phyloP scores from a whole-genome alignment of 306 rosid genomes.

The Gillenia trifoliata region DNA sequence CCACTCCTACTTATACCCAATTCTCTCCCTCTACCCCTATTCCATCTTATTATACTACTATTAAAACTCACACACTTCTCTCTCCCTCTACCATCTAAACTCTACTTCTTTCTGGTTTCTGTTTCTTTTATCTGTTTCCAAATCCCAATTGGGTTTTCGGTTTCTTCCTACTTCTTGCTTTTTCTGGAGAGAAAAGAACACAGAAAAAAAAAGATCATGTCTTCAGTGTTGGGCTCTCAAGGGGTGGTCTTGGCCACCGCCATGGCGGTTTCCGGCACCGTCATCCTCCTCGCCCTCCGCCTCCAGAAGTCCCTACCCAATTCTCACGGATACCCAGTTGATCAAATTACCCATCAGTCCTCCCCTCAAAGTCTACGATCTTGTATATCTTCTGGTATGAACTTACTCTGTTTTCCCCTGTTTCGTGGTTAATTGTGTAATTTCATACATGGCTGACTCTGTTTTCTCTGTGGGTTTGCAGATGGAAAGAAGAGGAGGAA shows the following conservation, averaged over 20 bases:
- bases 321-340: constrained; percentile 30
- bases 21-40: neutral
- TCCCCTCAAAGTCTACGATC: constrained; percentile 58
- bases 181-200: neutral
- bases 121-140: neutral
- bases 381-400: constrained; percentile 77
- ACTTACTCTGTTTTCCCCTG: neutral
- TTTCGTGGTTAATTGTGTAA: neutral
- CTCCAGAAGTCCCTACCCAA: constrained; percentile 48
- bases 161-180: neutral
- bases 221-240: constrained; percentile 57
- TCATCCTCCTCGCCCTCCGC: constrained; percentile 76
- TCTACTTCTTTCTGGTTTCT: neutral
- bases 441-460: neutral
- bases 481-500: constrained; percentile 47
- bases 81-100: neutral
- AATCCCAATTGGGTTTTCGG: neutral
- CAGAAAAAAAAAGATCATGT: constrained; percentile 27
- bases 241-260: constrained; percentile 91
- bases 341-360: constrained; percentile 19
- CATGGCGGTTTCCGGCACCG: constrained; percentile 98
- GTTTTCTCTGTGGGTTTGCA: constrained; percentile 18
- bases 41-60: neutral
- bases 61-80: neutral
- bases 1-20: too few relatives aligned